Base-by-base conservation (phyloP, 163 green algal species). In the Chlamydomonas reinhardtii region DNA sequence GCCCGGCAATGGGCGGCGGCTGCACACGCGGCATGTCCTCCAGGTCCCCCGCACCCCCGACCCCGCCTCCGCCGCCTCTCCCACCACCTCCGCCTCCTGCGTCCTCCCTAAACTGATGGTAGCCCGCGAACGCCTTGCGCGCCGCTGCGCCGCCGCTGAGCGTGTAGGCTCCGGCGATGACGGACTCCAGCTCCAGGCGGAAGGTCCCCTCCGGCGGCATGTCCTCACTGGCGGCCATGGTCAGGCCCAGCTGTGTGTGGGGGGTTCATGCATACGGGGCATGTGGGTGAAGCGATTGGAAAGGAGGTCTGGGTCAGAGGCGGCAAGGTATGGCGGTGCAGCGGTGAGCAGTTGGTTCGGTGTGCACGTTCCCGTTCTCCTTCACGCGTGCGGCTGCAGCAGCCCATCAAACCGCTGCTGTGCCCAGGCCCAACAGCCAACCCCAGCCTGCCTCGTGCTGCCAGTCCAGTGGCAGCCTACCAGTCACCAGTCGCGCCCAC, bases 111-210 rank as follows among this genome's bases (percentile, higher is more conserved):
- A 75, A 87, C 39, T 59, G 9, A 43, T 81, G 66, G 61, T 82
- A 81, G 1, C 82, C 82, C 19, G 82, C 82, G 35, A 81, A 87
- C 27, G 82, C 82, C 82, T 87, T 87, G 2, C 82, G 72, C 2
- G 72, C 61, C 11, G 61, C 72, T 61, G 82, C 82, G 14, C 16
- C 54, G 22, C 68, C 72, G 61, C 61, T 87, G 29, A 87, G 82
- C 61, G n/a, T 32, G 72, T 87, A 87, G 11, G 72, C 59, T 0
- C 82, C 82, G 24, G 82, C 82, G 19, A 32, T 20, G 24, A 87
- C 35, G 24, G 65, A 78, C 72, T 87, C 82, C 29, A 87, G 82
- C 61, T 87, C 61, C 82, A 87, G 39, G 52, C 25, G 34, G 81
- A 85, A 92, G 24, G 73, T 24, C 20, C 76, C 85, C 24, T 48